phyloP scores from a whole-genome alignment of 495 filamentous ascomycete genomes.

The Aspergillus egyptiacus region DNA sequence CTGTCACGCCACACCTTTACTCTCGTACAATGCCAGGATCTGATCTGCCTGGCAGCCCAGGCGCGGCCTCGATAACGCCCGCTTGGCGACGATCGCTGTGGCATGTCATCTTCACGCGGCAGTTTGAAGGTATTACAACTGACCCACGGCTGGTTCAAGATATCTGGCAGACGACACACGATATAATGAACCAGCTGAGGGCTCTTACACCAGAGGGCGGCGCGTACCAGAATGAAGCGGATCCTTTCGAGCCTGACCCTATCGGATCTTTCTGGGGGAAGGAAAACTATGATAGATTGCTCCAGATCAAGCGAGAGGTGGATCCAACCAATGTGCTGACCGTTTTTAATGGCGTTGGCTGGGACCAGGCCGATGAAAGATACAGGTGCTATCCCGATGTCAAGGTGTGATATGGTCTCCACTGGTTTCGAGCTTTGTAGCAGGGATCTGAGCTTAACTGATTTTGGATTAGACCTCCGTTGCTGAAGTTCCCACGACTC shows the following conservation, averaged over 20 bases:
- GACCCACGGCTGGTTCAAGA: conserved; percentile 2
- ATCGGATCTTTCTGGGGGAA: conserved; percentile 20
- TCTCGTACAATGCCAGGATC: conserved; percentile 7
- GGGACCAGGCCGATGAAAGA: conserved; percentile 13
- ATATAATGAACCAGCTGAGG: conserved; percentile 12
- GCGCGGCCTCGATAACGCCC: conserved; percentile 15
- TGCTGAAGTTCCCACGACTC: not conserved
- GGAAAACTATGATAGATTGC: conserved; percentile 33
- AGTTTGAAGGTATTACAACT: conserved; percentile 2
- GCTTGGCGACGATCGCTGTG: conserved; percentile 17
- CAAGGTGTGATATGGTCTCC: conserved; percentile 1
- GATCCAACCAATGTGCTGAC: conserved; percentile 29
- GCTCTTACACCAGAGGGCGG: conserved; percentile 35
- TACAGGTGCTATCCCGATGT: conserved; percentile 18
- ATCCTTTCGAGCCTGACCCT: conserved; percentile 27
- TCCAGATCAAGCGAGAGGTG: conserved; percentile 36
- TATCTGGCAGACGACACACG: conserved; percentile 11
- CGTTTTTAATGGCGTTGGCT: conserved; percentile 16
- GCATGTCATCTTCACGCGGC: conserved; percentile 14
- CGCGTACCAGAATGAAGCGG: conserved; percentile 42
- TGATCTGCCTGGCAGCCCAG: conserved; percentile 11
- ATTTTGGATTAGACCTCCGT: not conserved
- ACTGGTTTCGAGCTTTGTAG: too few relatives aligned
- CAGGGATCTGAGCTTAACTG: too few relatives aligned
- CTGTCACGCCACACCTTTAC: conserved; percentile 7